Base-by-base conservation (phyloP, 306 rosid species). In the Ceratonia siliqua region DNA sequence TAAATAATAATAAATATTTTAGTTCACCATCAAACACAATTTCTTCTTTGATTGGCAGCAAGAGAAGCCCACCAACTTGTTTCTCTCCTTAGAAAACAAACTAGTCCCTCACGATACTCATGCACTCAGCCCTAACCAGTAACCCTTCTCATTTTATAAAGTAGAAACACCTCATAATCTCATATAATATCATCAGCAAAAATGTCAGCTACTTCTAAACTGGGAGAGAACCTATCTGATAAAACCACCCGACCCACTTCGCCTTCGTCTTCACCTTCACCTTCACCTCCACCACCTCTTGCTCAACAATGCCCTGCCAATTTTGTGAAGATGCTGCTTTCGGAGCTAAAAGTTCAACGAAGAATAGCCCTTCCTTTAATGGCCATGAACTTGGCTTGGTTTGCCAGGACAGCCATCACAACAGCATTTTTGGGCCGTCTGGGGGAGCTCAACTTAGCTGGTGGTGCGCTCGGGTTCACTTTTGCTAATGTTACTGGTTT, bases 401-500 rank as follows among this genome's bases (percentile, higher is more conserved):
- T 94, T 75, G 87, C 84, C 48, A 94, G 86, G 64, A 82, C 88
- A 20, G 73, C 88, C 76, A 85, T 91, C 83, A 94, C 96, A 43
- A 90, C 98, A 6, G 97, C 87, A 0, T 94, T 94, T 62, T 73
- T 94, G 7, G 98, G 98, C 17, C 78, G 85, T 22, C 91, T 90
- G 0, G 98, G 98, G 9, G 83, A 82, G 73, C 96, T 94, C 20
- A 83, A 78, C 67, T 77, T 94, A 50, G 97, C 98, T 1, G 96
- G 95, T 0, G 96, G 94, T 0, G 66, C 91, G 0, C 95, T 94
- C 1, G 98, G 96, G 17, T 84, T 88, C 72, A 91, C 96, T n/a
- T 94, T 94, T 15, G 95, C 97, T 0, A 94, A 94, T 50, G 97
- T 94, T 74, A 94, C 97, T 0, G 97, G 97, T 30, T 94, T 91